Evolutionary conservation across 345 rosid species (phyloP), one percentile per base, ranked within the genome.

Genomic region (Arabis alpina): DNA sequence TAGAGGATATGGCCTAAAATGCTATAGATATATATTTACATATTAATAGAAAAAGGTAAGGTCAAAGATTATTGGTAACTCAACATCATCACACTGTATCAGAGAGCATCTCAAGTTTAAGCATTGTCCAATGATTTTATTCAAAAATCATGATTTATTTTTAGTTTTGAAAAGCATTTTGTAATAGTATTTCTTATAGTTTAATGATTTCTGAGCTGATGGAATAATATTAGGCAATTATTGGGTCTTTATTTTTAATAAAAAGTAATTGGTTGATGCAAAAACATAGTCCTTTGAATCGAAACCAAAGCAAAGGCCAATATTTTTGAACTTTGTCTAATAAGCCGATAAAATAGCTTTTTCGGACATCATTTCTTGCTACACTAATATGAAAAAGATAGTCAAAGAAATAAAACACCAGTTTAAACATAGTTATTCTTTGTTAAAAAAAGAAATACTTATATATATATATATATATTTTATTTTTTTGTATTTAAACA

Each of bases 241-340:
- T 74, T 74, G 64, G 27, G 15, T 28, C 73, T 44, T 67, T 44
- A 3, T 66, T 43, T 37, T 30, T 2, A n/a, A 47, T 27, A 3
- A n/a, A n/a, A 27, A 30, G 23, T 28, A 66, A 50, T 37, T 68
- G 66, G 58, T 23, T 55, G 65, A 69, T 60, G 68, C 71, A 63
- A 50, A 62, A 54, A 65, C 47, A 48, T 32, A 55, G 32, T 62
- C 74, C 74, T 69, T 68, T 69, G 59, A 75, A 68, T 55, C 75
- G 54, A 62, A 62, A 47, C 70, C 64, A 75, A 75, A 69, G 79
- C 66, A 68, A 62, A 55, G 24, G 79, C 69, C 59, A 62, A 75
- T 68, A 19, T 8, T 36, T 36, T 36, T 10, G 60, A 49, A 50
- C 8, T 36, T 59, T 40, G 47, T 41, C 19, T 73, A 30, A 41